These are phyloP conservation scores for Pedinophyceae sp. DNA, from an alignment of 139 green algal genomes.

Conservation along the genomic window DNA sequence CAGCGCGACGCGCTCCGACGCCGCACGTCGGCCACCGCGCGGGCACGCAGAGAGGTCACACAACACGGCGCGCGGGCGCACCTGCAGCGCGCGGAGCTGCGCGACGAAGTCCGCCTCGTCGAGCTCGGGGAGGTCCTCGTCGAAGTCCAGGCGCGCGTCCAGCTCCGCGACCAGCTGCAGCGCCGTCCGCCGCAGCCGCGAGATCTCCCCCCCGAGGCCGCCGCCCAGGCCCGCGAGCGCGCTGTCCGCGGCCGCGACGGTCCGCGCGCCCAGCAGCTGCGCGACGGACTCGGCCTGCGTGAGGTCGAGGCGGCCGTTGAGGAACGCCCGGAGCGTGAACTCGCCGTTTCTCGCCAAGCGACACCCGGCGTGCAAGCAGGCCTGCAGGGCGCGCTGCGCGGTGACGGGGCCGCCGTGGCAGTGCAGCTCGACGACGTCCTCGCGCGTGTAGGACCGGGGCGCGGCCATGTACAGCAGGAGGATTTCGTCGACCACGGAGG, in stretches of 20 bases:
- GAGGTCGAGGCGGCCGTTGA: conserved; percentile 87
- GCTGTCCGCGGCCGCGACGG: conserved; percentile 61
- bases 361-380: conserved; percentile 51
- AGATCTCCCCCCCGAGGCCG: conserved; percentile 7
- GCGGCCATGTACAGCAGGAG: conserved; percentile 60
- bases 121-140: conserved; percentile 79
- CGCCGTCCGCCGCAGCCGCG: neutral
- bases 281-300: conserved; percentile 75
- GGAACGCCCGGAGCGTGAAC: conserved; percentile 92
- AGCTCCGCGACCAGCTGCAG: conserved; percentile 73
- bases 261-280: conserved; percentile 63
- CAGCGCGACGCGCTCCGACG: conserved; percentile 2
- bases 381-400: conserved; percentile 45
- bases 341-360: conserved; percentile 67
- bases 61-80: no score
- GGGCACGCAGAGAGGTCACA: no score
- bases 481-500: conserved; percentile 40
- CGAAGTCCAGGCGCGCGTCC: conserved; percentile 76
- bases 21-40: conserved; percentile 6
- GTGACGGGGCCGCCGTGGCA: conserved; percentile 69
- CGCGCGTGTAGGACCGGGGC: conserved; percentile 77
- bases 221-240: conserved; percentile 64
- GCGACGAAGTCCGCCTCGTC: conserved; percentile 29
- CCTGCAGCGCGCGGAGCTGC: conserved; percentile 21
- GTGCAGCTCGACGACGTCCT: conserved; percentile 95